Base-by-base conservation (phyloP, 2,329 filamentous ascomycete species). In the Arthrocladium fulminans region DNA sequence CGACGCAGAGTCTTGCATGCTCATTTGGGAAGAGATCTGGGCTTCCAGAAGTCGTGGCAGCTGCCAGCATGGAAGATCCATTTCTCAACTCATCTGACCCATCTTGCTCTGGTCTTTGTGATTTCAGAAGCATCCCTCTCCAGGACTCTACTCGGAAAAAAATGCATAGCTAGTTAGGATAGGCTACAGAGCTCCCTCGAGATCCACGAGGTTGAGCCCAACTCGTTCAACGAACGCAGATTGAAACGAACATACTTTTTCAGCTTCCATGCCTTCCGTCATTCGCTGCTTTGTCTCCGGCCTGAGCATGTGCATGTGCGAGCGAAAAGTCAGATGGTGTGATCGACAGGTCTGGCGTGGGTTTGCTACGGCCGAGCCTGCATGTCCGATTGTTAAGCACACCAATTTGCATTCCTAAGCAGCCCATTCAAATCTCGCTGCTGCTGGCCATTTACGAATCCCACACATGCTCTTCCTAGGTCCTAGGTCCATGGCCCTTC, bases 1-100 rank as follows among this genome's bases (percentile, higher is more conserved):
- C 32, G 27, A 15, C 6, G 24, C 15, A 43, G 20, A 37, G 24
- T 9, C n/a, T 23, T 45, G 29, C 9, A 10, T 45, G 43, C 43
- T 45, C 43, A 45, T 34, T 45, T 45, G 43, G 29, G 17, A 32
- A 23, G 5, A 19, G n/a, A 20, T 22, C 23, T 35, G 43, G 32
- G 3, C 4, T 37, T 23, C 20, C 30, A 45, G 43, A 22, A 45
- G 43, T 45, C 43, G 43, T 45, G 43, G 43, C 43, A 15, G 35
- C 13, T 19, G 23, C 43, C 43, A 45, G 43, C 43, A 35, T 45
- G 30, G 32, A 15, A 37, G 3, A 35, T 6, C 24, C 8, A 44
- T 19, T 19, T 37, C 15, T 19, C 4, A 15, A 27, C 19, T 37
- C 32, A 30, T 45, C 29, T 45, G 43, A 37, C 43, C 43, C 43